Conservation (phyloP, 352 stramenopile genomes). For the Phytophthora capsici region DNA sequence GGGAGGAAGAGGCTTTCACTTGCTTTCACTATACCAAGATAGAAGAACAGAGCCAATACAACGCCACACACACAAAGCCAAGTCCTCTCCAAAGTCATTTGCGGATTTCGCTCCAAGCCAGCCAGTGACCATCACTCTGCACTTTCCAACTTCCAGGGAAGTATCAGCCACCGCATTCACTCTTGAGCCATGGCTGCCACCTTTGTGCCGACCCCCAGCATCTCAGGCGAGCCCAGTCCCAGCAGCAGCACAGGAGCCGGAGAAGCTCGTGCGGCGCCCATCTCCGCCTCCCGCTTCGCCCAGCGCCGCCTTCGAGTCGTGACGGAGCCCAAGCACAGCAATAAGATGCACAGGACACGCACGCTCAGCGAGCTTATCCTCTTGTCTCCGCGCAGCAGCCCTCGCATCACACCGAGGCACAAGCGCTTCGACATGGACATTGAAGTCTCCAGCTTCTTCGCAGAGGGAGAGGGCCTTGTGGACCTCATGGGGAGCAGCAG, state of each 20-base stretch:
- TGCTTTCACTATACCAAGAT: conserved; percentile 27
- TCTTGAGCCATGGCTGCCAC: conserved; percentile 29
- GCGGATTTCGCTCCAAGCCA: conserved; percentile 39
- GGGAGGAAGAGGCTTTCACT: conserved; percentile 27
- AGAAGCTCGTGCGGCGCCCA: conserved; percentile 23
- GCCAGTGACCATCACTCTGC: conserved; percentile 26
- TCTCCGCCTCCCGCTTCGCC: conserved; percentile 53
- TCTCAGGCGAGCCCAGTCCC: conserved; percentile 32
- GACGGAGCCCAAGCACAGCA: conserved; percentile 84
- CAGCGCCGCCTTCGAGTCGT: conserved; percentile 76
- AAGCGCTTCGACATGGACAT: conserved; percentile 89
- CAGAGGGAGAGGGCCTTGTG: conserved; percentile 70
- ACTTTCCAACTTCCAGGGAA: not conserved
- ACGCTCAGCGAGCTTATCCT: conserved; percentile 82
- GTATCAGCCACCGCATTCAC: conserved; percentile 2
- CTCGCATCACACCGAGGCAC: conserved; percentile 60
- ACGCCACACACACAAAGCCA: conserved; percentile 12
- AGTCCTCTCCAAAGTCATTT: conserved; percentile 32
- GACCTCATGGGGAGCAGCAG: conserved; percentile 56
- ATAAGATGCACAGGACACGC: conserved; percentile 86
- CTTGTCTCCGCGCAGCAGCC: conserved; percentile 66
- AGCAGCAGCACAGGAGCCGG: conserved; percentile 27
- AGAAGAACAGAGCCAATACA: conserved; percentile 20
- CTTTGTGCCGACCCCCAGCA: conserved; percentile 31
- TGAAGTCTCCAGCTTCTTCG: conserved; percentile 75